phyloP scores from a whole-genome alignment of 345 rosid species.

The Eucalyptus lansdowneana region DNA sequence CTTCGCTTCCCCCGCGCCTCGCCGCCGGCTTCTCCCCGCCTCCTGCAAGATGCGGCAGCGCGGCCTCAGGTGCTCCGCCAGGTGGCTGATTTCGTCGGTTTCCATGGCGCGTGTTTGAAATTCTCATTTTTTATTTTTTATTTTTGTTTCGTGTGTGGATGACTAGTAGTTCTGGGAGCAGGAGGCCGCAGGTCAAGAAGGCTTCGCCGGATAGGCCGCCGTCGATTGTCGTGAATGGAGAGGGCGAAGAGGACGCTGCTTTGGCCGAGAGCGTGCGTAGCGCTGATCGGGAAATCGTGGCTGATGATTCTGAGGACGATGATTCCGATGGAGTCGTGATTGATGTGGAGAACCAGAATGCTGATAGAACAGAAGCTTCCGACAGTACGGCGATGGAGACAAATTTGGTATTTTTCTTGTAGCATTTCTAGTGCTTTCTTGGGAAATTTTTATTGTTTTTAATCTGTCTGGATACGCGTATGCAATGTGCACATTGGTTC shows the following conservation, averaged over 20 bases:
- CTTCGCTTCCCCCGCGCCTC: slow-evolving; percentile 24
- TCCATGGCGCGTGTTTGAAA: background rate
- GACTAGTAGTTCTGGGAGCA: slow-evolving; percentile 33
- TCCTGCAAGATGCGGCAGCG: slow-evolving; percentile 66
- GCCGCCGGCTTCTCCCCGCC: slow-evolving; percentile 30
- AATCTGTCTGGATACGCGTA: background rate
- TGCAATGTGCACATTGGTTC: background rate
- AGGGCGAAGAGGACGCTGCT: slow-evolving; percentile 19
- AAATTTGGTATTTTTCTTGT: background rate
- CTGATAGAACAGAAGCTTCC: background rate
- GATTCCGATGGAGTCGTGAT: slow-evolving; percentile 4
- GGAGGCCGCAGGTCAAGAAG: slow-evolving; percentile 46
- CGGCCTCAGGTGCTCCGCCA: slow-evolving; percentile 27
- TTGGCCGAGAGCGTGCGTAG: background rate
- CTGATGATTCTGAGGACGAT: slow-evolving; percentile 13
- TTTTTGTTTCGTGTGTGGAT: background rate
- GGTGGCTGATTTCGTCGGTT: background rate
- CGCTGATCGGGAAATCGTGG: slow-evolving; percentile 1
- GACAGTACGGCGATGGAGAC: slow-evolving; percentile 11
- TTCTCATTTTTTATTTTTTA: background rate
- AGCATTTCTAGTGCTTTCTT: background rate
- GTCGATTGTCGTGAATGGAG: slow-evolving; percentile 26
- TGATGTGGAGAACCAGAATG: background rate
- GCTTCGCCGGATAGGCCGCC: slow-evolving; percentile 20
- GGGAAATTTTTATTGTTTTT: background rate